Evolutionary conservation across 108 stramenopile species (phyloP).

Genomic region (Fragilaria crotonensis): DNA sequence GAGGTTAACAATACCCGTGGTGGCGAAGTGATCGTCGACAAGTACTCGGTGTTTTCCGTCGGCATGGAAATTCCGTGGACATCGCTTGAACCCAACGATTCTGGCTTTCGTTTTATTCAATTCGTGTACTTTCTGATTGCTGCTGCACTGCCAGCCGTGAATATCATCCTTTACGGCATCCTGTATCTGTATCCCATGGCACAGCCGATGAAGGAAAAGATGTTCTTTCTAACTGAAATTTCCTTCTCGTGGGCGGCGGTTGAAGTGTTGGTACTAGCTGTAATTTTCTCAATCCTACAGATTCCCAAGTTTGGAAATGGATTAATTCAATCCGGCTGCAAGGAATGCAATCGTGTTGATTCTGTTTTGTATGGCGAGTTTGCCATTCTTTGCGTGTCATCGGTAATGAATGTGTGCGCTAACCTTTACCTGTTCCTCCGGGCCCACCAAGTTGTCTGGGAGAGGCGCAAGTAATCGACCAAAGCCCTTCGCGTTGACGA

Average conservation of each 20-base stretch:
- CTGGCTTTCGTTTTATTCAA: slow-evolving; percentile 57
- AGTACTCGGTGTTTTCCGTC: slow-evolving; percentile 58
- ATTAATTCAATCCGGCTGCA: slow-evolving; percentile 23
- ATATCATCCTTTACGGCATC: slow-evolving; percentile 35
- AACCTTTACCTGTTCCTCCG: slow-evolving; percentile 18
- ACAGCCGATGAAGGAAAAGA: slow-evolving; percentile 31
- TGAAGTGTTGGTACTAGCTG: slow-evolving; percentile 57
- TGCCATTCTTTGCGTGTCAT: slow-evolving; percentile 12
- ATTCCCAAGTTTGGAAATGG: slow-evolving; percentile 34
- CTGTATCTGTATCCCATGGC: slow-evolving; percentile 58
- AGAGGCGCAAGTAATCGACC: too few species aligned
- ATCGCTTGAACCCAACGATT: slow-evolving; percentile 31
- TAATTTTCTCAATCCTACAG: slow-evolving; percentile 20
- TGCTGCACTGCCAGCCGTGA: slow-evolving; percentile 60
- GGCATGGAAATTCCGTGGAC: slow-evolving; percentile 53
- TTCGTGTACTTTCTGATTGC: slow-evolving; percentile 68
- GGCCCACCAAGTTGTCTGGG: slow-evolving; percentile 12
- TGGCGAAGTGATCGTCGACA: slow-evolving; percentile 26
- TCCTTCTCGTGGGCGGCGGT: slow-evolving; percentile 72
- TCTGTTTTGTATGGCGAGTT: slow-evolving; percentile 14
- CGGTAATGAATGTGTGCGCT: slow-evolving; percentile 9
- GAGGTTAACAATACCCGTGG: slow-evolving; percentile 56
- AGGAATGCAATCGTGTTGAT: slow-evolving; percentile 16
- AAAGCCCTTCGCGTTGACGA: too few species aligned
- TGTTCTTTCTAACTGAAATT: slow-evolving; percentile 64